A percentile compares a stretch with the other conserved stretches of the same genome.
Evolutionary conservation across 345 rosid species (phyloP).

Genomic region (Abelmoschus esculentus): DNA sequence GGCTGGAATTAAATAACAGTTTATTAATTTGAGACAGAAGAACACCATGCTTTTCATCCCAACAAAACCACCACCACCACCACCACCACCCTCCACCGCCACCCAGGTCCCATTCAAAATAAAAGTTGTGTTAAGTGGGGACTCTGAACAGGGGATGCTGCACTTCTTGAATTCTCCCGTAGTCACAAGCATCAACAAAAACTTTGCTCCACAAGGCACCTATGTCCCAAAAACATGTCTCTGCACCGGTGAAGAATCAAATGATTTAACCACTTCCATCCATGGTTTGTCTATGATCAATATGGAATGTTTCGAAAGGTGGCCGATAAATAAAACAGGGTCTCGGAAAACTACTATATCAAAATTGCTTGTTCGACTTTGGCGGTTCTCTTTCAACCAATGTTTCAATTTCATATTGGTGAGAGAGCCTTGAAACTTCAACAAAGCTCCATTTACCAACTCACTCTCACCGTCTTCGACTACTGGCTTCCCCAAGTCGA

Average conservation of each 20-base stretch:
- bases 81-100: neutral
- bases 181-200: neutral
- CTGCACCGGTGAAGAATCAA: slow-evolving; percentile 77
- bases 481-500: slow-evolving; percentile 72
- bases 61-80: neutral
- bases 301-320: slow-evolving; percentile 64
- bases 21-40: neutral
- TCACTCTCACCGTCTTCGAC: slow-evolving; percentile 51
- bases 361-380: slow-evolving; percentile 50
- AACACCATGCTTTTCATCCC: neutral
- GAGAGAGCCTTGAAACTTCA: slow-evolving; percentile 34
- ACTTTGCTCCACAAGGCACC: neutral
- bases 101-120: neutral
- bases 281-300: slow-evolving; percentile 87
- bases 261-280: slow-evolving; percentile 70
- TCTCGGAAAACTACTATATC: slow-evolving; percentile 71
- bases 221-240: slow-evolving; percentile 88
- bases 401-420: slow-evolving; percentile 48
- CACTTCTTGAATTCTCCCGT: neutral
- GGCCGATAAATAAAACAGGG: slow-evolving; percentile 79
- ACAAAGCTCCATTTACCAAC: slow-evolving; percentile 34
- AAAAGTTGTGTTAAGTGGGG: neutral
- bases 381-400: slow-evolving; percentile 31
- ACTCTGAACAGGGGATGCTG: neutral
- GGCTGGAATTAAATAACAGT: neutral